Evolutionary conservation across 345 rosid species (phyloP), one percentile per base, ranked within the genome.

Genomic region (Populus ilicifolia): DNA sequence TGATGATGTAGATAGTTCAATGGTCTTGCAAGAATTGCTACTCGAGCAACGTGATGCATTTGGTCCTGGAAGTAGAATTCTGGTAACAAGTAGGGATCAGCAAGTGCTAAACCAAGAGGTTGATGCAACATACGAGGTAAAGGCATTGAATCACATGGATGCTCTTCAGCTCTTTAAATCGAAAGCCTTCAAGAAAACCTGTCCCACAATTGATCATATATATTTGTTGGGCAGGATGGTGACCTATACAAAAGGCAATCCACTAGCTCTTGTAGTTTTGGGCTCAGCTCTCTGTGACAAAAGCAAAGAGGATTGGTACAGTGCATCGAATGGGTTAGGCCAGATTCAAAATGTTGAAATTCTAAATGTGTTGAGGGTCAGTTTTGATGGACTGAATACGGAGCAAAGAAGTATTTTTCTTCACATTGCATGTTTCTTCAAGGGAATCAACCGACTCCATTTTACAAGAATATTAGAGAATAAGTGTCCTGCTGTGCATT

Each of bases 401-500:
- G 77, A 74, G 6, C 70, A 74, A 70, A 41, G 64, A 59, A 46
- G 27, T 17, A 43, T 65, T 2, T 74, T 74, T 43, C 77, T 74
- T 16, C 41, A 74, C 18, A 65, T 74, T 41, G 77, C 77, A 25
- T 74, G 77, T 33, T 74, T 74, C 61, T 74, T 62, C 56, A 74
- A 38, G 9, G 70, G 77, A 16, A 46, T 23, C 70, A 30, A 43
- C 35, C 25, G 39, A 25, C 59, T 14, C 27, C 23, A 41, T 25
- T 38, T 65, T 12, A 43, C 30, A 8, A 30, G 44, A 8, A 65
- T 75, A 33, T 21, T 75, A 8, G 46, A 50, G 18, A 48, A 64
- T n/a, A 44, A 33, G 12, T 18, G 18, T n/a, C n/a, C 13, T 14
- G 50, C 61, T 4, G 71, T 14, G 8, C 10, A 23, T 43, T 2